A percentile compares a stretch with the other conserved stretches of the same genome.
These are phyloP conservation scores for Brassica nigra DNA, from an alignment of 345 rosid species.

Conservation along the genomic window DNA sequence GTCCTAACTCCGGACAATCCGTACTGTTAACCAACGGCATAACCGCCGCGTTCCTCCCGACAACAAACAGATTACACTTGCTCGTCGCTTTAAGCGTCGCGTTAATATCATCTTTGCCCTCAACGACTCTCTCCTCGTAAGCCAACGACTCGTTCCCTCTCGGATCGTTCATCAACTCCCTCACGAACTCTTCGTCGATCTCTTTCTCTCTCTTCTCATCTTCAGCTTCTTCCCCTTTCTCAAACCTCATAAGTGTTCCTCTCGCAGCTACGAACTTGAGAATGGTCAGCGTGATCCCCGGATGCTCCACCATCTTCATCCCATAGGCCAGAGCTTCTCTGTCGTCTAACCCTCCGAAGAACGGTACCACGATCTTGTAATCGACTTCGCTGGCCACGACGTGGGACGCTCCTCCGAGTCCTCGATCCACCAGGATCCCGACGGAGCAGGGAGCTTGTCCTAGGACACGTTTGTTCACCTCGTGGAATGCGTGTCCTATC, in stretches of 20 bases:
- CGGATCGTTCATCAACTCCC: conserved; percentile 36
- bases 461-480: conserved; percentile 53
- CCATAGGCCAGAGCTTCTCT: conserved; percentile 63
- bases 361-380: conserved; percentile 52
- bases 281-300: conserved; percentile 52
- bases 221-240: conserved; percentile 21
- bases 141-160: conserved; percentile 38
- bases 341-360: conserved; percentile 64
- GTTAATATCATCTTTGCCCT: conserved; percentile 41
- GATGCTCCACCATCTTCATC: conserved; percentile 60
- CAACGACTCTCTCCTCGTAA: conserved; percentile 42
- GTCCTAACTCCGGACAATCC: conserved; percentile 56
- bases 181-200: conserved; percentile 31
- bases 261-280: conserved; percentile 40
- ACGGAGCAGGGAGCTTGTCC: conserved; percentile 69
- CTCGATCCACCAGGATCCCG: conserved; percentile 73
- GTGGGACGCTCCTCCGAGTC: conserved; percentile 68
- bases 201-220: conserved; percentile 33
- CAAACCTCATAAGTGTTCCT: conserved; percentile 27
- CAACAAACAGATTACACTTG: conserved; percentile 47
- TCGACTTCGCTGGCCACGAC: conserved; percentile 64
- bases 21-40: conserved; percentile 33
- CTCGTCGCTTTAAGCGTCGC: conserved; percentile 39
- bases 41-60: conserved; percentile 47
- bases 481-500: conserved; percentile 50